Percentiles rank a stretch among this genome's conserved stretches.
These are phyloP conservation scores for Cenchrus americanus DNA, from an alignment of 176 grass and related monocot species.

Conservation along the genomic window DNA sequence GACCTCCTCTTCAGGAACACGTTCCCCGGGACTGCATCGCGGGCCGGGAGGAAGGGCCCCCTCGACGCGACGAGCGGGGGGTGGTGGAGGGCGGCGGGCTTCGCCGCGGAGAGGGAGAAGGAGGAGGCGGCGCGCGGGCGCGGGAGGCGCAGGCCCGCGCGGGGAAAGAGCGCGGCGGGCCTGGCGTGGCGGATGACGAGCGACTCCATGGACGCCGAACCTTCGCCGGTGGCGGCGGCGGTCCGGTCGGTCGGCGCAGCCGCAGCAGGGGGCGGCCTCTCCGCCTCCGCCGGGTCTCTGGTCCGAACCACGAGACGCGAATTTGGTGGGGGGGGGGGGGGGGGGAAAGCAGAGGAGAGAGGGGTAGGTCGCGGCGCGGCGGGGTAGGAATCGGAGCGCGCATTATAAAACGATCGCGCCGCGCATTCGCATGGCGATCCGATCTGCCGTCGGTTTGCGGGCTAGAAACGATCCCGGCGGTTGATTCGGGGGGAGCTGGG, in stretches of 20 bases:
- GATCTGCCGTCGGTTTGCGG: conserved; percentile 45
- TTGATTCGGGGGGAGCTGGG: neutral
- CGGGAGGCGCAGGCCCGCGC: conserved; percentile 46
- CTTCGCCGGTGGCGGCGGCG: neutral
- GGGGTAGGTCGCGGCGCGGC: neutral
- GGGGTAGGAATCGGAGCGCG: neutral
- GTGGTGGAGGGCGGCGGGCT: conserved; percentile 12
- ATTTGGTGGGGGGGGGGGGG: neutral
- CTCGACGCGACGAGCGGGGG: conserved; percentile 40
- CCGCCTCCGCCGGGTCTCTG: conserved; percentile 28
- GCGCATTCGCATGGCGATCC: neutral
- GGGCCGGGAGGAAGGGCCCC: conserved; percentile 12
- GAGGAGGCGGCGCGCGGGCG: conserved; percentile 27
- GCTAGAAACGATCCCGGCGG: conserved; percentile 26
- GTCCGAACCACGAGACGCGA: conserved; percentile 25
- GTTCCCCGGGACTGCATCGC: conserved; percentile 25
- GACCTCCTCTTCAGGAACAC: conserved; percentile 40
- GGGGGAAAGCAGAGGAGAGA: no score
- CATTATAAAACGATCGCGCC: conserved; percentile 30
- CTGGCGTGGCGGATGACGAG: conserved; percentile 39
- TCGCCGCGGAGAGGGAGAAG: conserved; percentile 25
- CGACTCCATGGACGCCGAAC: conserved; percentile 44
- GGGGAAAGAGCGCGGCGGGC: conserved; percentile 41
- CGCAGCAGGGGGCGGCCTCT: neutral
- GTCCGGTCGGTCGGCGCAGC: neutral